Evolutionary conservation across 768 basidiomycete genomes (phyloP).

Genomic region (Mycena maculata): DNA sequence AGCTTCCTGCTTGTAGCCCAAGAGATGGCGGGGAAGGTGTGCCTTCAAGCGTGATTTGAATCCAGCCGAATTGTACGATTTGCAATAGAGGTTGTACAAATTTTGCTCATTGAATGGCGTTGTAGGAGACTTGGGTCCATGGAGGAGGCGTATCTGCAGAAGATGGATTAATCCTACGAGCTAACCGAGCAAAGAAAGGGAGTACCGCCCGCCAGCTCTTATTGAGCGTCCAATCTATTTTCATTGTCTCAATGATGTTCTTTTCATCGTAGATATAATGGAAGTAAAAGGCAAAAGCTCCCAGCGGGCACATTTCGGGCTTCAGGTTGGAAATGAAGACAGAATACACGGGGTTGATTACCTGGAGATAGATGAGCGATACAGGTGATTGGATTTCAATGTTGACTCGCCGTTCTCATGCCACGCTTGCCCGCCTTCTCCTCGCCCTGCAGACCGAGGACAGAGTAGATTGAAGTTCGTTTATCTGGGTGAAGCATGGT

Average conservation of each 20-base stretch:
- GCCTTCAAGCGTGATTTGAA: too few species aligned
- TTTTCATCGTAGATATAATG: slow-evolving; percentile 9
- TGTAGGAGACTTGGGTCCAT: too few species aligned
- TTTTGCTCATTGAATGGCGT: too few species aligned
- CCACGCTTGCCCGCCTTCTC: slow-evolving; percentile 37
- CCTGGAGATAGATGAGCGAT: not conserved
- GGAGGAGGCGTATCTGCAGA: too few species aligned
- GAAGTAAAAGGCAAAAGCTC: slow-evolving; percentile 11
- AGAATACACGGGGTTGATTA: slow-evolving; percentile 15
- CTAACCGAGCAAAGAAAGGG: too few species aligned
- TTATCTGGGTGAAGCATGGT: slow-evolving; percentile 40
- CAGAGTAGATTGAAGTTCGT: slow-evolving; percentile 30
- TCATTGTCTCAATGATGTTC: not conserved
- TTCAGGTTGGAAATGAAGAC: slow-evolving; percentile 6
- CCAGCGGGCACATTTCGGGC: slow-evolving; percentile 10
- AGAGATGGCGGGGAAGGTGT: too few species aligned
- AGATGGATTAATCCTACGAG: too few species aligned
- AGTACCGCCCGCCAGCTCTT: not conserved
- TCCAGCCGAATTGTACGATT: too few species aligned
- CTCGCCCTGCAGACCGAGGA: slow-evolving; percentile 44
- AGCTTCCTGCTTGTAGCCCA: too few species aligned
- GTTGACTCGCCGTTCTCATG: slow-evolving; percentile 12
- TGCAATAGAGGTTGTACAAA: too few species aligned
- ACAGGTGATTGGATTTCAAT: not conserved
- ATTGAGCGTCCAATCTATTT: slow-evolving; percentile 9